Evolutionary conservation across 2,329 filamentous ascomycete genomes (phyloP), one percentile per base, ranked within the genome.

Genomic region (Alternaria gaisen): DNA sequence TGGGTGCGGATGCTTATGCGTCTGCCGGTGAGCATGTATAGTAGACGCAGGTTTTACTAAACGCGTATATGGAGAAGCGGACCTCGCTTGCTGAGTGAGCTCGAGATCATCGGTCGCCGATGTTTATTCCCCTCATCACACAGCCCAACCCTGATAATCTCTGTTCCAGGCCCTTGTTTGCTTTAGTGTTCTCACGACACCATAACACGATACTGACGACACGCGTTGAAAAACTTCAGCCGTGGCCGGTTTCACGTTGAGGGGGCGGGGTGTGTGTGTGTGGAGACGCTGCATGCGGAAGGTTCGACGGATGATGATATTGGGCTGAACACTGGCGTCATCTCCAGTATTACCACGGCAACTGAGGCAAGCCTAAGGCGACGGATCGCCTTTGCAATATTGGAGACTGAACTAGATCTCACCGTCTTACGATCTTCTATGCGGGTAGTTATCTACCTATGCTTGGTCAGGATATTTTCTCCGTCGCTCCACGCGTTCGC

Each of bases 241-340:
- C 56, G 56, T 60, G 22, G 20, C 42, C 47, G 44, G 62, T 65
- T 65, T 65, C 59, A 55, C 28, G 42, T 56, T 44, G 56, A 58
- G 48, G 55, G 52, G 48, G 43, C 53, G 51, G 51, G 41, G 32
- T 40, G 28, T 28, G 32, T 40, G 28, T 28, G 46, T 44, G 46
- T 54, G 30, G 40, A 26, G 38, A 40, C 34, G 34, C 12, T 26
- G 41, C 18, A 51, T 32, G 41, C 24, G 41, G 47, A 57, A 60
- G 58, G 58, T 60, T 57, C 24, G 47, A 47, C 46, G 53, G 20
- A 26, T 48, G 42, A 24, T 55, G 26, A 41, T 43, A 24, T 42
- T 16, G 51, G 40, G 51, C 51, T 28, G 40, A 38, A 26, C 36
- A 24, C 53, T 55, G 51, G 32, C 55, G 56, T 54, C 50, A 42